Evolutionary conservation across 2,329 filamentous ascomycete species (phyloP), one percentile per base, ranked within the genome.

Genomic region (Fusarium buxicola): DNA sequence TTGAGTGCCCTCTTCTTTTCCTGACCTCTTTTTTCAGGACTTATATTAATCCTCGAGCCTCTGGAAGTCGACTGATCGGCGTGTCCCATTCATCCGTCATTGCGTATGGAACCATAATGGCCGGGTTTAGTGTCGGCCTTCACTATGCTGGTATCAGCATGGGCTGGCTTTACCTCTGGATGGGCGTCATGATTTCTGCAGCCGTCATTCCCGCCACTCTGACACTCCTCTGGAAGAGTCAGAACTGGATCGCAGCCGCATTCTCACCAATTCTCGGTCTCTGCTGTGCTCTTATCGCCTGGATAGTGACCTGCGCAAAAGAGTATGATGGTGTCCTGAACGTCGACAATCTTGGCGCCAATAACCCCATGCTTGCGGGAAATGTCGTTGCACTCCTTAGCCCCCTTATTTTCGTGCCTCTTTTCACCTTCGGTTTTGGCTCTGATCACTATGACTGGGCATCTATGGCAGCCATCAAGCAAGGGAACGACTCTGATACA

Each of bases 161-260:
- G 91, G 93, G 92, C 10, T 96, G 94, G 70, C 82, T 96, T 4
- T 96, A 96, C 72, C 80, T 96, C 2, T 86, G 96, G 72, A 97
- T 97, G 93, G 94, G 93, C 8, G 91, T 93, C 46, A 92, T 97
- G 70, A 95, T 97, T 72, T 92, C 89, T 0, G 87, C 91, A 0
- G 93, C 92, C 4, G 92, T 96, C 4, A 83, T 97, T 11, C 93
- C 94, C 0, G 91, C 92, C 0, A 89, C 92, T 0, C 79, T 96
- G 61, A 91, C 92, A 0, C 83, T 97, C 0, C 82, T 93, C 57
- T 97, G 92, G 92, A 86, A 85, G 45, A 86, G 89, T 2, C 92
- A 96, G 74, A 92, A 91, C 69, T 86, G 85, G 78, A 85, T 85
- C 70, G 90, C 91, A 1, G 91, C 90, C 0, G 87, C 86, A 2